Base-by-base conservation (phyloP, 148 eudicot genomes). In the Selenicereus undatus region DNA sequence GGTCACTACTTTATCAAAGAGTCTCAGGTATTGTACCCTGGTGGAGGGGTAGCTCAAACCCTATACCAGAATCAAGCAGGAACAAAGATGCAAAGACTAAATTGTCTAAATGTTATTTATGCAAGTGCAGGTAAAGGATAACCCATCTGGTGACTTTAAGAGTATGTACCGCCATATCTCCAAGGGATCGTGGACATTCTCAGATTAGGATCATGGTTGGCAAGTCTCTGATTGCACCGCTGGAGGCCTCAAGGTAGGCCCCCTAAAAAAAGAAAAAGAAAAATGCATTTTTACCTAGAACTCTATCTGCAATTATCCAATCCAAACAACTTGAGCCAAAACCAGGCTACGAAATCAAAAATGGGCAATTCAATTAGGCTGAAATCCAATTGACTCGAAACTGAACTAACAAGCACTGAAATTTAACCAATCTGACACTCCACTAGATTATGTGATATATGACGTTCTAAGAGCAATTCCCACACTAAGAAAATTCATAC, bases 141-240 rank as follows among this genome's bases (percentile, higher is more conserved):
- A 90, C 60, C 92, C 90, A 21, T 83, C 85, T 2, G 90, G 89
- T 12, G 86, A 90, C 72, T 90, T 88, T 52, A 83, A 84, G 68
- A 66, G 82, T 48, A 88, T 86, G 92, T 81, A 86, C 35, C 86
- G 92, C 8, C 89, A 86, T 73, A 82, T 82, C 70, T 81, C 89
- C 20, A 90, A 90, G 64, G 92, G 92, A 69, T 81, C 88, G 0
- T 90, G 92, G 92, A 82, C 90, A 8, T 88, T 90, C 68, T 88
- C 87, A 1, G 88, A 87, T 75, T 86, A 83, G 81, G 93, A 90
- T 82, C 88, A 90, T 58, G 91, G 90, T 65, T 90, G 93, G 93
- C 88, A 83, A 83, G 91, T 88, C 14, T 90, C 93, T 26, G 93
- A 88, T 51, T 90, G 90, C 73, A 90, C 93, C 10, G 91, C 91